Conservation (phyloP, 192 early-diverging fungal species). For the Phlyctochytrium planicorne region DNA sequence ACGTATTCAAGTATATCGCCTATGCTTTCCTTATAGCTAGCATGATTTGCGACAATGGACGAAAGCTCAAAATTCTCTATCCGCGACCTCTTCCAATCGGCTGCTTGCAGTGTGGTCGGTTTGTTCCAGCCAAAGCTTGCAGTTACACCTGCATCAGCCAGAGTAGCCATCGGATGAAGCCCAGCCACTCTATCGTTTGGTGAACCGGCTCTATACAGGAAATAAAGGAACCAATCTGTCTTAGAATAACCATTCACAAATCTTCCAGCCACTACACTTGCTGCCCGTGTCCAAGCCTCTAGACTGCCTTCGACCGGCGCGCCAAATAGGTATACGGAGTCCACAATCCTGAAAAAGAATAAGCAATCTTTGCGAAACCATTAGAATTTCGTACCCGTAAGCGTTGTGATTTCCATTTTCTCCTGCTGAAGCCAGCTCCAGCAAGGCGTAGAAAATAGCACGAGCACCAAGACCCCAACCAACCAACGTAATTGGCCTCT, state of each 20-base stretch:
- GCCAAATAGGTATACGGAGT: constrained; percentile 83
- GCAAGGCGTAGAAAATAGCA: constrained; percentile 79
- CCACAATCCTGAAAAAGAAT: constrained; percentile 60
- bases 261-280: constrained; percentile 71
- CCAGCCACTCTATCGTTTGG: constrained; percentile 72
- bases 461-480: constrained; percentile 87
- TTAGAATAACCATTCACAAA: constrained; percentile 84
- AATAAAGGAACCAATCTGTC: constrained; percentile 84
- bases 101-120: background rate
- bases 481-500: constrained; percentile 83
- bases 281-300: constrained; percentile 68
- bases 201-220: constrained; percentile 76
- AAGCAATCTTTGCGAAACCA: constrained; percentile 15
- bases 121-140: background rate
- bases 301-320: constrained; percentile 67
- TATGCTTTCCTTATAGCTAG: constrained; percentile 55
- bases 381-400: background rate
- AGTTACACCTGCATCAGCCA: no score
- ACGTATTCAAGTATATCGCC: constrained; percentile 26
- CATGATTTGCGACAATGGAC: constrained; percentile 72
- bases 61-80: constrained; percentile 78
- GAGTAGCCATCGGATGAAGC: constrained; percentile 57
- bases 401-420: constrained; percentile 16
- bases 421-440: constrained; percentile 64
- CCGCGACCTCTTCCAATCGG: constrained; percentile 26